Evolutionary conservation across 805 yeast species (phyloP), one percentile per base, ranked within the genome.

Genomic region (Scheffersomyces ergatensis): DNA sequence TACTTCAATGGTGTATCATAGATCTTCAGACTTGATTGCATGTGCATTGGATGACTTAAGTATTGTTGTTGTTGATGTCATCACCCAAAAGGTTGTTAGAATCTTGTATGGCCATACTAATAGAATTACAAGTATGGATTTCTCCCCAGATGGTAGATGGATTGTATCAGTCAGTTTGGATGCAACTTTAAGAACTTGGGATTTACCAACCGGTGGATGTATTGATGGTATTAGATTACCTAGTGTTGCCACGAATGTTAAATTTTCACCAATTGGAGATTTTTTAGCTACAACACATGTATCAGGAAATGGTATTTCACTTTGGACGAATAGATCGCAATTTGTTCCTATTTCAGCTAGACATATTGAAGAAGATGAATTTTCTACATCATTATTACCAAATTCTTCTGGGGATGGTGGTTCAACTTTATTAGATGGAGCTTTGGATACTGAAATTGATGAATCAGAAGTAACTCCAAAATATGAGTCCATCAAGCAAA

Each of bases 101-200:
- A 85, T 83, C 46, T 70, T 93, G 43, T 82, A 80, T 69, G 99
- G 99, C 4, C 99, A 93, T 57, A 74, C 84, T 11, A 89, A 90
- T 62, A 76, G 96, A 54, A 82, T 93, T 48, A 89, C 97, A 0
- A 76, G 87, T 1, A 62, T 92, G 59, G 97, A 88, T 59, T 92
- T 93, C 57, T 83, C 95, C 3, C 95, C 96, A 4, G 92, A 90
- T 60, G 98, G 97, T 26, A 80, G 97, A 60, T 93, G 98, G 97
- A 67, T 93, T 26, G 82, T 93, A 7, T 80, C 93, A 18, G 82
- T 87, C 1, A 76, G 89, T 0, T 70, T 89, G 45, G 99, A 93
- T 58, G 75, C 87, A 2, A 89, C 98, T 0, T 72, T 93, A 36
- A 78, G 99, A 55, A 89, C 97, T 0, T 93, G 98, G 98, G 98